These are phyloP conservation scores for Coemansia asiatica DNA, from an alignment of 192 early-diverging fungal species.

Conservation along the genomic window DNA sequence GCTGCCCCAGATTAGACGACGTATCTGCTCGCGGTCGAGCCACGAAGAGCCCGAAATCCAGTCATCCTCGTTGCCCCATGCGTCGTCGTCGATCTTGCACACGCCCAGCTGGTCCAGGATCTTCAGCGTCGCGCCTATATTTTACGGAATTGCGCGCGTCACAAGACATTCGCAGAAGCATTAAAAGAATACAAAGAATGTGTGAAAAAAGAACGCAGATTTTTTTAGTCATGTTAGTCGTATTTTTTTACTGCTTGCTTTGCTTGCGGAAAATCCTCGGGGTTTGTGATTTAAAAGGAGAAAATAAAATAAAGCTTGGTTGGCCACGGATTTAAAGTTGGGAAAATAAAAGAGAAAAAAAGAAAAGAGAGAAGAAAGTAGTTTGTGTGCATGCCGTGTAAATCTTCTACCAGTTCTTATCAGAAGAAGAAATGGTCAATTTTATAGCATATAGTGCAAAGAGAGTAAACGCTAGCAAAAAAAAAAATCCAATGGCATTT, in stretches of 20 bases:
- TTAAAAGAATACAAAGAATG: background rate
- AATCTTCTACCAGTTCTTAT: too few relatives aligned
- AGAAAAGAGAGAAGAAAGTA: background rate
- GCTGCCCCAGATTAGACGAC: slow-evolving; percentile 40
- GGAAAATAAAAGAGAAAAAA: background rate
- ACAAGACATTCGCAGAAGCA: background rate
- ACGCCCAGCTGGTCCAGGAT: slow-evolving; percentile 45
- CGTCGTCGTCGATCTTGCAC: slow-evolving; percentile 44
- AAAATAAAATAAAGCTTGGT: too few relatives aligned
- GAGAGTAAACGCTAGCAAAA: too few relatives aligned
- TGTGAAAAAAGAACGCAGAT: background rate
- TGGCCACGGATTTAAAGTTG: too few relatives aligned
- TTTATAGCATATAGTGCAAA: too few relatives aligned
- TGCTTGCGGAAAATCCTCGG: slow-evolving; percentile 1
- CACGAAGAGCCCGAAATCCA: slow-evolving; percentile 44
- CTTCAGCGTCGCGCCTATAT: slow-evolving; percentile 35
- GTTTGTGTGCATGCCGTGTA: too few relatives aligned
- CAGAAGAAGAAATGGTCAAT: too few relatives aligned
- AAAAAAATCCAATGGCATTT: background rate
- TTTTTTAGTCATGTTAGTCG: background rate
- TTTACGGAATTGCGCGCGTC: background rate
- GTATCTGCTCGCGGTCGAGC: slow-evolving; percentile 52
- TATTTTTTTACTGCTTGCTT: background rate
- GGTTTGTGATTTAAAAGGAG: background rate
- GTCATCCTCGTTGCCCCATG: slow-evolving; percentile 29